Evolutionary conservation across 257 asterid genomes (phyloP).

Genomic region (Gardenia jasminoides): DNA sequence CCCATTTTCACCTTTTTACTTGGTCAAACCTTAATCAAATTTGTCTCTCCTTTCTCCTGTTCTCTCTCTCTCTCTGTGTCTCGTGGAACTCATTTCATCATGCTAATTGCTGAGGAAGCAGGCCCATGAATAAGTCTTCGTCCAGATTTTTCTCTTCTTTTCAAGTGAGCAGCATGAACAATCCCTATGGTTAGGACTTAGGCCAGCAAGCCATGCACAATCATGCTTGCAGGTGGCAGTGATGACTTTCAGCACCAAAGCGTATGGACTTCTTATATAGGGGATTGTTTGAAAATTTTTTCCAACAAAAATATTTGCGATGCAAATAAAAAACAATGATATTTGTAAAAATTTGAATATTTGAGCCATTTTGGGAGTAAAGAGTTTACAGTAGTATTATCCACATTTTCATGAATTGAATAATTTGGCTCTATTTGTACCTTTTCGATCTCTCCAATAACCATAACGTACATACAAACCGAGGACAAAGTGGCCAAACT

Average conservation of each 20-base stretch:
- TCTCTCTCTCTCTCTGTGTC: neutral
- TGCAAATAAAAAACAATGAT: too few species aligned
- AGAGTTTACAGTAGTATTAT: neutral
- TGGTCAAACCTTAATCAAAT: constrained; percentile 5
- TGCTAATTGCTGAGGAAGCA: neutral
- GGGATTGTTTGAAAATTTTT: too few species aligned
- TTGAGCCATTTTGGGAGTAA: too few species aligned
- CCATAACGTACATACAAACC: neutral
- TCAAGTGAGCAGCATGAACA: neutral
- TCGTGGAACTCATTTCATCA: neutral
- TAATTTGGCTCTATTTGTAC: neutral
- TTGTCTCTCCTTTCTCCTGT: neutral
- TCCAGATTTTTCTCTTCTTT: too few species aligned
- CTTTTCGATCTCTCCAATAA: neutral
- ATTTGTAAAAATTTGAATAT: too few species aligned
- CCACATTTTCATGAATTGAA: neutral
- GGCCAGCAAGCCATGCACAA: too few species aligned
- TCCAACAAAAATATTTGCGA: too few species aligned
- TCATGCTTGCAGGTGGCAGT: too few species aligned
- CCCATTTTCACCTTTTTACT: neutral
- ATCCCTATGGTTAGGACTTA: too few species aligned
- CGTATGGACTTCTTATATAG: too few species aligned
- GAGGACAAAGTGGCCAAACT: neutral
- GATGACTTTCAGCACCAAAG: too few species aligned
- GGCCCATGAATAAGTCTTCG: neutral